Evolutionary conservation across 176 grass and related monocot species (phyloP), one percentile per base, ranked within the genome.

Genomic region (Guadua angustifolia): DNA sequence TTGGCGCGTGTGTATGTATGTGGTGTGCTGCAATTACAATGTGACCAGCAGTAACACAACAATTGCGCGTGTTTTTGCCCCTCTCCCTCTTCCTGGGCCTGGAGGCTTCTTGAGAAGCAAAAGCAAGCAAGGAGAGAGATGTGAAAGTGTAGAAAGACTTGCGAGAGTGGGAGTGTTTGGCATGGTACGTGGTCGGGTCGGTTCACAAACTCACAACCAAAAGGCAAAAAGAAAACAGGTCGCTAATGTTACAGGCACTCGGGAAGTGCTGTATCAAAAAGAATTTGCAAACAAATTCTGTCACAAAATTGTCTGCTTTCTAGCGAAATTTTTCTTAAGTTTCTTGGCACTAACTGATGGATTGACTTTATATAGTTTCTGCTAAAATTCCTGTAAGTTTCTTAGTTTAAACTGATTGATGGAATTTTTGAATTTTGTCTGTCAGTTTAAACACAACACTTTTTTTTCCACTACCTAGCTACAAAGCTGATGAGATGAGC

Each of bases 131-230:
- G 17, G 13, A 6, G 17, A 66, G 43, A 40, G 55, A 47, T 36
- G 35, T 36, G 35, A 36, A 36, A 2, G 35, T 36, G 35, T 18
- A 19, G 36, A 78, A 45, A 9, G 56, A 5, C 63, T 63, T 58
- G 76, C 45, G 29, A 5, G 29, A 29, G 18, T 51, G 53, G 75
- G 60, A 66, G 60, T 52, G 76, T 51, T 87, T 6, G 50, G 62
- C 62, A n/a, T 69, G 51, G 77, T 69, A 69, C 82, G 64, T 69
- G 73, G 71, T 84, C 82, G 61, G 76, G 59, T 22, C 82, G 61
- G 76, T 49, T 22, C 29, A 29, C 29, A 29, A 29, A 36, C 35
- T 36, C 74, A 49, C 67, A 57, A 0, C 71, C 6, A 47, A 86
- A 86, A 25, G 33, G 12, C 13, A 49, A 49, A 15, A 49, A 13